phyloP scores from a whole-genome alignment of 139 green algal genomes.

The Micromonas commoda region DNA sequence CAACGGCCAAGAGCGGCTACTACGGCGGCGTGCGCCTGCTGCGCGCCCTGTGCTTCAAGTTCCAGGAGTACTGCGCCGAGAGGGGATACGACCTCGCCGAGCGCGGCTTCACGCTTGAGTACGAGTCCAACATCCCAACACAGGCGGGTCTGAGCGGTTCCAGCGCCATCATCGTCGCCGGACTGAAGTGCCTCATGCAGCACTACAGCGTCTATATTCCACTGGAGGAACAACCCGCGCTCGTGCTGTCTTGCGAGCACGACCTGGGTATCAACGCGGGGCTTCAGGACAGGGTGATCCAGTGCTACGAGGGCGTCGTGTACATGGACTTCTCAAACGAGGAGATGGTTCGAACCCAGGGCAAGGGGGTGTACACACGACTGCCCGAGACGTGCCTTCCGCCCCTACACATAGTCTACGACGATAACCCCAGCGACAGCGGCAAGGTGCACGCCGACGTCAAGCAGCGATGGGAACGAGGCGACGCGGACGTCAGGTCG shows the following conservation, averaged over 20 bases:
- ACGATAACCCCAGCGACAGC: constrained; percentile 60
- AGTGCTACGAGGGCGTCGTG: constrained; percentile 81
- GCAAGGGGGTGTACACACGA: constrained; percentile 47
- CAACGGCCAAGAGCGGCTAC: constrained; percentile 50
- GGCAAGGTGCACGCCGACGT: constrained; percentile 61
- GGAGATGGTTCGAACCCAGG: constrained; percentile 26
- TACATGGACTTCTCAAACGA: constrained; percentile 56
- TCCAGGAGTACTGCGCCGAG: constrained; percentile 55
- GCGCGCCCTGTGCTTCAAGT: constrained; percentile 60
- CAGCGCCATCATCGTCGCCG: constrained; percentile 70
- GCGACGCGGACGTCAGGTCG: constrained; percentile 47
- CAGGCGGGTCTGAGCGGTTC: constrained; percentile 78
- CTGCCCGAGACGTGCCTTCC: constrained; percentile 52
- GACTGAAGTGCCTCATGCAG: constrained; percentile 73
- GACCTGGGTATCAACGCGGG: constrained; percentile 81
- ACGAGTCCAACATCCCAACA: constrained; percentile 76
- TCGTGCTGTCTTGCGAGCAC: constrained; percentile 67
- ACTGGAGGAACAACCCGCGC: constrained; percentile 42
- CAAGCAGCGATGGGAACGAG: constrained; percentile 56
- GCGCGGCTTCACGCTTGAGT: constrained; percentile 63
- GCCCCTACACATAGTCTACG: constrained; percentile 61
- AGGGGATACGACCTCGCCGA: constrained; percentile 42
- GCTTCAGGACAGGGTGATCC: constrained; percentile 80
- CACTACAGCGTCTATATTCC: constrained; percentile 51
- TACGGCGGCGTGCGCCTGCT: constrained; percentile 77